These are phyloP conservation scores for Trematosphaeria pertusa DNA, from an alignment of 2,329 filamentous ascomycete genomes.

Conservation along the genomic window DNA sequence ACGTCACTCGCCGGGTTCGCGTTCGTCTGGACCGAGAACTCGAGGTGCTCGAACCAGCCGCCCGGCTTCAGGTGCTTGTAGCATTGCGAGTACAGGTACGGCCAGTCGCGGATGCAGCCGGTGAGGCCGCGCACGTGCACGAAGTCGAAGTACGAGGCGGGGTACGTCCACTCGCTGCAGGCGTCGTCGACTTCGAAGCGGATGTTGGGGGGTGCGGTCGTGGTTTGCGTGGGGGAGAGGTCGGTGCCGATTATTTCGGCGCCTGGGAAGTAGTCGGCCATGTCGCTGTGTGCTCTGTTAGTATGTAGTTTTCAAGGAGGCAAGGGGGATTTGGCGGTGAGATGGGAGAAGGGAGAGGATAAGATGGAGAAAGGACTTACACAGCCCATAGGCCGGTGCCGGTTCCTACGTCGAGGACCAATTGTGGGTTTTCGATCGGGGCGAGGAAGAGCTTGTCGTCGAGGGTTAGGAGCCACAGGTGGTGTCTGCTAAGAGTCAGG, in stretches of 20 bases:
- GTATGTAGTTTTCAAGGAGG: too few species aligned
- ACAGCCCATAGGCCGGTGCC: conserved; percentile 47
- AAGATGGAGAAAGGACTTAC: conserved; percentile 14
- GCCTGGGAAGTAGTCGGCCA: conserved; percentile 45
- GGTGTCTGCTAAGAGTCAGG: conserved; percentile 38
- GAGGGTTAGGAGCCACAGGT: conserved; percentile 45
- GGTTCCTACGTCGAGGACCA: conserved; percentile 45
- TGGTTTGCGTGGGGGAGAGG: conserved; percentile 43
- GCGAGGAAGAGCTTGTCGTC: conserved; percentile 45
- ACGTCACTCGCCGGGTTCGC: conserved; percentile 17
- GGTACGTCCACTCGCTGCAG: conserved; percentile 50
- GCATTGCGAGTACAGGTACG: conserved; percentile 46
- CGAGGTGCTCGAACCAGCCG: conserved; percentile 53
- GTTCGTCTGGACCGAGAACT: conserved; percentile 40
- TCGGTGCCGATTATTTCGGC: conserved; percentile 47
- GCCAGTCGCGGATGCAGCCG: conserved; percentile 52
- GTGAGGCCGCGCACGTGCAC: conserved; percentile 51
- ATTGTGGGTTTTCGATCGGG: conserved; percentile 33
- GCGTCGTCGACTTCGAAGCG: conserved; percentile 56
- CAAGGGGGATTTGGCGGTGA: neutral
- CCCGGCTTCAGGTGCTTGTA: conserved; percentile 49
- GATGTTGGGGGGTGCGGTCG: conserved; percentile 49
- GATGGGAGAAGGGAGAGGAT: neutral
- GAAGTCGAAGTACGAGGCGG: conserved; percentile 46
- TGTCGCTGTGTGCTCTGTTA: conserved; percentile 29